A percentile compares a stretch with the other conserved stretches of the same genome.
Evolutionary conservation across 768 basidiomycete species (phyloP).

Genomic region (Terana coerulea): DNA sequence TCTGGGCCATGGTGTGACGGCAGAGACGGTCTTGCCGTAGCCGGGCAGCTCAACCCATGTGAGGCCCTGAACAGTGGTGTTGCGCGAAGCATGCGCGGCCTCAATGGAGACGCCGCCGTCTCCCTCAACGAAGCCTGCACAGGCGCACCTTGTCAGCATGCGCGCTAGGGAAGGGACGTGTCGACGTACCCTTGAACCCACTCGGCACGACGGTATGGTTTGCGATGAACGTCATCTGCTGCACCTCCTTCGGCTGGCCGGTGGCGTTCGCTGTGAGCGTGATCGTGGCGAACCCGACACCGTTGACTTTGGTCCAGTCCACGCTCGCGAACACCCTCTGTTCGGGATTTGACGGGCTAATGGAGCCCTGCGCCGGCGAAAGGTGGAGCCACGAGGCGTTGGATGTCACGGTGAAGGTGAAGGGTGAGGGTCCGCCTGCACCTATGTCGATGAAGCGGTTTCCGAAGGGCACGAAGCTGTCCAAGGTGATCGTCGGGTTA

Average conservation of each 20-base stretch:
- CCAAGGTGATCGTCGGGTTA: constrained; percentile 46
- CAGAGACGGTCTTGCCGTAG: constrained; percentile 57
- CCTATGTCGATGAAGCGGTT: constrained; percentile 60
- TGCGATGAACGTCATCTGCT: constrained; percentile 25
- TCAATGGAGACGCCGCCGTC: constrained; percentile 64
- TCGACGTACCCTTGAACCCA: constrained; percentile 44
- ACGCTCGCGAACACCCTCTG: constrained; percentile 52
- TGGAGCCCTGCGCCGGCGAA: constrained; percentile 42
- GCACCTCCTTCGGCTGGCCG: constrained; percentile 32
- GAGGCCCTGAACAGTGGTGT: constrained; percentile 45
- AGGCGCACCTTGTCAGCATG: not conserved
- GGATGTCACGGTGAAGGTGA: constrained; percentile 47
- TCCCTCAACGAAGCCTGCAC: constrained; percentile 55
- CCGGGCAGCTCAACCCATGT: constrained; percentile 58
- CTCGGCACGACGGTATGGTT: constrained; percentile 33
- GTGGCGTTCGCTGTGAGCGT: constrained; percentile 44
- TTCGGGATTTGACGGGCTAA: constrained; percentile 46
- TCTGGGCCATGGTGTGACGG: constrained; percentile 56
- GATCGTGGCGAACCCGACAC: constrained; percentile 37
- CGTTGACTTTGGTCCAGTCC: constrained; percentile 50
- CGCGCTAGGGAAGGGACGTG: not conserved
- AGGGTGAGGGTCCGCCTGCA: constrained; percentile 54
- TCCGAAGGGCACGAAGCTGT: constrained; percentile 51
- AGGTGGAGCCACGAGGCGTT: constrained; percentile 54
- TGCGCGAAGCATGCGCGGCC: constrained; percentile 53